These are phyloP conservation scores for Narthecium ossifragum DNA, from an alignment of 106 monocot species.

Conservation along the genomic window DNA sequence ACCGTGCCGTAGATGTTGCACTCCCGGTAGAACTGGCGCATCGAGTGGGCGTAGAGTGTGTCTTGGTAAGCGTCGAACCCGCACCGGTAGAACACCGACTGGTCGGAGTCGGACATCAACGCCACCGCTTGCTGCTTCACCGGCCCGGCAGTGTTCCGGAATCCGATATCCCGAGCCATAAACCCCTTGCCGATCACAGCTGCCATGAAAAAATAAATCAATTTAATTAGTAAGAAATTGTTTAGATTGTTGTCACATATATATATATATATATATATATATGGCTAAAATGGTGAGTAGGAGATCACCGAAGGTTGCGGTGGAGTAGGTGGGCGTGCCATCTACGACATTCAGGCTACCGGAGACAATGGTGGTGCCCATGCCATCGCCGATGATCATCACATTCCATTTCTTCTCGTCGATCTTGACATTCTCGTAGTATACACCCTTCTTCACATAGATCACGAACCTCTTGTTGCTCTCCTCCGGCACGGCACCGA, in stretches of 20 bases:
- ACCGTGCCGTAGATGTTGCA: background rate
- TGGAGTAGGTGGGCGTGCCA: conserved; percentile 24
- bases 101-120: background rate
- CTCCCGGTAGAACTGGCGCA: background rate
- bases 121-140: background rate
- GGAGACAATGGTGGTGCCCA: conserved; percentile 20
- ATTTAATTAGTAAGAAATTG: background rate
- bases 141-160: background rate
- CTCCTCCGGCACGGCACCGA: conserved; percentile 13
- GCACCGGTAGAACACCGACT: background rate
- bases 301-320: conserved; percentile 27
- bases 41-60: background rate
- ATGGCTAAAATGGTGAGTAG: background rate
- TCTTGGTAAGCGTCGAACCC: background rate
- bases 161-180: conserved; percentile 4
- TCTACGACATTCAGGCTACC: conserved; percentile 18
- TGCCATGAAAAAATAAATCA: background rate
- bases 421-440: conserved; percentile 31
- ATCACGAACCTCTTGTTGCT: conserved; percentile 24
- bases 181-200: conserved; percentile 26
- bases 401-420: conserved; percentile 29
- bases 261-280: background rate
- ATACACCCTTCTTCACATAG: conserved; percentile 29
- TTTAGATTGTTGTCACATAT: background rate
- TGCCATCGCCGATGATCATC: conserved; percentile 34